phyloP scores from a whole-genome alignment of 768 basidiomycete species.

The Termitomyces heimii region DNA sequence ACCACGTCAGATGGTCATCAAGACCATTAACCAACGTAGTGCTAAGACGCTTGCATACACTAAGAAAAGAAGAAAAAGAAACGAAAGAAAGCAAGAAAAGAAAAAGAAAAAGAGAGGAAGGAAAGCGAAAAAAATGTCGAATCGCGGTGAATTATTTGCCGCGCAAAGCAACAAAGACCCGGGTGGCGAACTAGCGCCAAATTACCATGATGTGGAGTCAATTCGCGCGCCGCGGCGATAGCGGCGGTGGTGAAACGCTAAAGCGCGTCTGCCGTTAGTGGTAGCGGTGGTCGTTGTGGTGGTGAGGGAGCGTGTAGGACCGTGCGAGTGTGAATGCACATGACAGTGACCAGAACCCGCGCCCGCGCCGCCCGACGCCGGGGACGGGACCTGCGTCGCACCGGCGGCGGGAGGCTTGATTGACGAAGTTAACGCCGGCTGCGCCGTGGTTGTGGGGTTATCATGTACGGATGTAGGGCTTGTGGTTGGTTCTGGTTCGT shows the following conservation, averaged over 20 bases:
- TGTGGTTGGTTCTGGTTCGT: not conserved
- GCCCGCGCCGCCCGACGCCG: not conserved
- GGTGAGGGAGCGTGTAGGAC: not conserved
- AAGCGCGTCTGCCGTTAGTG: not conserved
- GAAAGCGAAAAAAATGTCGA: not conserved
- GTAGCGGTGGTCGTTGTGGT: not conserved
- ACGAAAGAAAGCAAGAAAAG: not conserved
- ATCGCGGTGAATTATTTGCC: not conserved
- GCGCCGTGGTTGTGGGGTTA: not conserved
- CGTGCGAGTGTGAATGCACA: not conserved
- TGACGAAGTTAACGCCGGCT: not conserved
- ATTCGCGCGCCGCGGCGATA: not conserved
- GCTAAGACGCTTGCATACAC: not conserved
- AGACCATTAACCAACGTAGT: conserved; percentile 1
- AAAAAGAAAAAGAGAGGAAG: not conserved
- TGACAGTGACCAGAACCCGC: not conserved
- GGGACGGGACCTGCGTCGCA: not conserved
- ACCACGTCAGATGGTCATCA: conserved; percentile 5
- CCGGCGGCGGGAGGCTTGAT: not conserved
- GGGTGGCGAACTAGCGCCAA: not conserved
- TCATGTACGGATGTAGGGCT: not conserved
- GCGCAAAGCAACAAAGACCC: not conserved
- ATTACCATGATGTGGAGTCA: conserved; percentile 3
- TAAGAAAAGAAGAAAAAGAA: not conserved
- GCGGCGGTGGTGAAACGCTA: not conserved